Conservation (phyloP, 176 grass and related monocot genomes). For the Puccinellia tenuiflora region DNA sequence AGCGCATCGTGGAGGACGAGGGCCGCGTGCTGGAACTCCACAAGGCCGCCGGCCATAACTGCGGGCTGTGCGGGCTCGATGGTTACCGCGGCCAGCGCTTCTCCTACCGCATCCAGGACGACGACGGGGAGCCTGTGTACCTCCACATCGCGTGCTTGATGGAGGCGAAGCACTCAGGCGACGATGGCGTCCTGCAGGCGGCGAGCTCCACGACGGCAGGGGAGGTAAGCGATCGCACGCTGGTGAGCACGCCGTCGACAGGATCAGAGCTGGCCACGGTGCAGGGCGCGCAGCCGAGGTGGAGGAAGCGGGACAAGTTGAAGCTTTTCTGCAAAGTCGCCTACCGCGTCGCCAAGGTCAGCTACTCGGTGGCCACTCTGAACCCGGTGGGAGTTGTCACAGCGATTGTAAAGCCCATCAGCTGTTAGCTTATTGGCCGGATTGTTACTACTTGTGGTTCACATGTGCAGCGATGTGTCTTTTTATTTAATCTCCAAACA, state of each 20-base stretch:
- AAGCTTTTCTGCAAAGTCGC: background rate
- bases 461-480: too few species aligned
- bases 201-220: background rate
- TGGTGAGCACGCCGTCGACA: too few species aligned
- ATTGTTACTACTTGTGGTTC: background rate
- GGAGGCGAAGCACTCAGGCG: background rate
- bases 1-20: background rate
- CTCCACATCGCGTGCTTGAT: background rate
- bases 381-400: background rate
- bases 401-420: background rate
- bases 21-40: background rate
- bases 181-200: background rate
- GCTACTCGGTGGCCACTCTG: background rate
- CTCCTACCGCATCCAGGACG: background rate
- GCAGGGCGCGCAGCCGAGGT: background rate
- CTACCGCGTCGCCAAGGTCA: background rate
- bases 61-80: background rate
- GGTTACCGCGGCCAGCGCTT: background rate
- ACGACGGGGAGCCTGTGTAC: background rate
- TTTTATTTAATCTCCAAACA: too few species aligned
- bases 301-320: background rate
- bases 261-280: background rate
- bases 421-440: background rate
- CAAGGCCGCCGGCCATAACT: background rate
- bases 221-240: too few species aligned